Percentiles rank a stretch among this genome's conserved stretches.
Conservation (phyloP, 2,329 filamentous ascomycete genomes). For the Cadophora sp. region DNA sequence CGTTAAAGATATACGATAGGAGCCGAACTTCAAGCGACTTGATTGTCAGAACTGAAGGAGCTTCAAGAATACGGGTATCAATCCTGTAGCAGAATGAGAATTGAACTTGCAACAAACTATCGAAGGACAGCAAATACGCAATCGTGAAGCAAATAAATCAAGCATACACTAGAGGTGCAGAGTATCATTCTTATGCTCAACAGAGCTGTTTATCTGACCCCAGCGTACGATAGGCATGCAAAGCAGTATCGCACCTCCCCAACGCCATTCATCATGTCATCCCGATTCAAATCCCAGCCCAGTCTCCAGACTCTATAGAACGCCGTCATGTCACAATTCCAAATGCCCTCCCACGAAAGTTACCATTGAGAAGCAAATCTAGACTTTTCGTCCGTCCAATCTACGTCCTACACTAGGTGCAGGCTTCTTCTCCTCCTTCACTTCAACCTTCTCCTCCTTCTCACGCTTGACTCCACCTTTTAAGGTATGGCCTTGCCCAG, state of each 20-base stretch:
- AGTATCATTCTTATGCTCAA: slow-evolving; percentile 7
- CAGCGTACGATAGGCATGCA: not conserved
- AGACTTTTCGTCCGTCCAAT: slow-evolving; percentile 34
- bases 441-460: slow-evolving; percentile 29
- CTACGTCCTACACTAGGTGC: slow-evolving; percentile 33
- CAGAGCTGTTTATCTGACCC: not conserved
- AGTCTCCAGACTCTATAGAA: slow-evolving; percentile 10
- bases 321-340: not conserved
- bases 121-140: too few species aligned
- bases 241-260: not conserved
- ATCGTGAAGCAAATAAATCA: too few species aligned
- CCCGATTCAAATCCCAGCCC: not conserved
- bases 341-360: not conserved
- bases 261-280: slow-evolving; percentile 6
- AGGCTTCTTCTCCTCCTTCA: slow-evolving; percentile 35
- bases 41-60: too few species aligned
- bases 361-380: not conserved
- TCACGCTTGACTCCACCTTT: slow-evolving; percentile 76
- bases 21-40: too few species aligned
- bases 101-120: too few species aligned
- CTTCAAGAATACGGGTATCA: too few species aligned
- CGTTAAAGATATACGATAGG: too few species aligned
- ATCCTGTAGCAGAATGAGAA: too few species aligned
- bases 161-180: too few species aligned
- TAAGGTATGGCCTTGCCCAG: slow-evolving; percentile 84